Evolutionary conservation across 176 grass and related monocot genomes (phyloP), one percentile per base, ranked within the genome.

Genomic region (Avena eriantha): DNA sequence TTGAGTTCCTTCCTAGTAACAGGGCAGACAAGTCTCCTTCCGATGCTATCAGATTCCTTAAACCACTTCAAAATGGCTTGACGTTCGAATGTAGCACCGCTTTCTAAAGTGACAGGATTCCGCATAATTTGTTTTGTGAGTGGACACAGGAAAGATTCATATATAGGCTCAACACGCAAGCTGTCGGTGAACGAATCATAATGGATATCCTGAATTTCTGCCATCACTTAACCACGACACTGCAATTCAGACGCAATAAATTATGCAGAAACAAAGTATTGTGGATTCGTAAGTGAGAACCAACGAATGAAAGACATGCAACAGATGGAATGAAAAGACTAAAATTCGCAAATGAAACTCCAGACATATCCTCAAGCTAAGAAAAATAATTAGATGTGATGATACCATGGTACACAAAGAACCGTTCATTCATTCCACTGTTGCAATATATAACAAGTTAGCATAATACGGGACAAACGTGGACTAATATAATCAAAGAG

Each of bases 61-160:
- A 98, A 93, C 90, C 87, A 94, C 43, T 93, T 94, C 70, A 92
- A 81, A 85, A 98, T 93, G 26, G 90, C 93, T 80, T 92, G 84
- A 5, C 96, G 79, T 76, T 98, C 96, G 76, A 98, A 98, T 10
- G 96, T 96, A 60, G 80, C 86, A 60, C 92, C 96, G 9, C 87
- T 98, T 71, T 98, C 96, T 61, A 96, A 77, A 69, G 82, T 91
- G 53, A 94, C 96, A 92, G 96, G 96, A 85, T 94, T 86, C 47
- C 65, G 86, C 96, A 98, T 98, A 86, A 98, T 84, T 86, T 98
- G 87, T 83, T 90, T 95, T 18, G 92, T 91, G 58, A 98, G 93
- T 2, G 96, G 96, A 76, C 96, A 98, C 7, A 92, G 79, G 80
- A 98, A 98, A 22, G 96, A 87, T 85, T 94, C 91, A 21, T 95